A percentile compares a stretch with the other conserved stretches of the same genome.
Evolutionary conservation across 441 rosid genomes (phyloP).

Genomic region (Hypseocharis bilobata): DNA sequence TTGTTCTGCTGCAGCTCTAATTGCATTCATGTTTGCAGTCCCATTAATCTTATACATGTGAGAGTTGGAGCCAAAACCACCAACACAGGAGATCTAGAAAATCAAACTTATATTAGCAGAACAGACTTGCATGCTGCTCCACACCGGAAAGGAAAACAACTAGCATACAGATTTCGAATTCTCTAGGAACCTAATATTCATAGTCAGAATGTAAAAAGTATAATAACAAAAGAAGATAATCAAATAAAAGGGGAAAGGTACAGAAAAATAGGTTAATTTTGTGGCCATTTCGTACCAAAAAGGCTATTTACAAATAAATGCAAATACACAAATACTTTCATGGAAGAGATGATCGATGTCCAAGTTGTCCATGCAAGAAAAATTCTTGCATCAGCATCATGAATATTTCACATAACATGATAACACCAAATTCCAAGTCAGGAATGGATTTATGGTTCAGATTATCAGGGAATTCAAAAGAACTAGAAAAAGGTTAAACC

Average conservation of each 20-base stretch:
- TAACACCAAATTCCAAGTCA: not conserved
- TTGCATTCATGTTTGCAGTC: slow-evolving; percentile 84
- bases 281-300: not conserved
- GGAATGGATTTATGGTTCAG: not conserved
- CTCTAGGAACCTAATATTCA: too few relatives aligned
- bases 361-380: not conserved
- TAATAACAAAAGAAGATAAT: not conserved
- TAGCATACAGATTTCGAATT: not conserved
- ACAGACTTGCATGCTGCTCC: not conserved
- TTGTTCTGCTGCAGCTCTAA: slow-evolving; percentile 80
- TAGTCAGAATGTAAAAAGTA: not conserved
- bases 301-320: not conserved
- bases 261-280: too few relatives aligned
- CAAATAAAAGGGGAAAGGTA: too few relatives aligned
- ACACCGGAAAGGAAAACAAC: slow-evolving; percentile 1
- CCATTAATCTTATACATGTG: slow-evolving; percentile 93
- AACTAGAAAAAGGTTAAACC: not conserved
- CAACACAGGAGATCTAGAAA: slow-evolving; percentile 79
- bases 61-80: slow-evolving; percentile 90
- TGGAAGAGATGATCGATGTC: not conserved
- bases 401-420: too few relatives aligned
- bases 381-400: not conserved
- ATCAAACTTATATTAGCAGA: slow-evolving; percentile 18
- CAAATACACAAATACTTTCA: not conserved
- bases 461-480: not conserved